phyloP scores from a whole-genome alignment of 2,329 filamentous ascomycete species.

The Botrytis galanthina region DNA sequence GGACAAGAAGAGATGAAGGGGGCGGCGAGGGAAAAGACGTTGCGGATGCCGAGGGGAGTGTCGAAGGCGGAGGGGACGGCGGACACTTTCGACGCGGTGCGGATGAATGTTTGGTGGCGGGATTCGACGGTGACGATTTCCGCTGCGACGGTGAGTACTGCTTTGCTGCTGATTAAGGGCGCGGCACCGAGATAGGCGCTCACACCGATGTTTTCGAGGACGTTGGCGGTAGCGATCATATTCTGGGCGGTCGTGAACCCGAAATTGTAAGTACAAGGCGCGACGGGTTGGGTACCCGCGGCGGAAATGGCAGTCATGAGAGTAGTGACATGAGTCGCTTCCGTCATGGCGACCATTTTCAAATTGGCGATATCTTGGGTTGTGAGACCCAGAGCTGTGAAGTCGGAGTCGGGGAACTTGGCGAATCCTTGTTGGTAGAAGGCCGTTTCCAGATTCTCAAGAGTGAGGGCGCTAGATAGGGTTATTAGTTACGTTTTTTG shows the following conservation, averaged over 20 bases:
- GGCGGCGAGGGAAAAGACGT: constrained; percentile 71
- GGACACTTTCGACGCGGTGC: constrained; percentile 54
- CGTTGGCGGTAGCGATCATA: constrained; percentile 67
- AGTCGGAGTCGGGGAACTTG: constrained; percentile 63
- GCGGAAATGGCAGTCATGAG: constrained; percentile 60
- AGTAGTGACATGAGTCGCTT: constrained; percentile 59
- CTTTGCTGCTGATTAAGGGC: constrained; percentile 57
- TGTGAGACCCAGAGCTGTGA: constrained; percentile 59
- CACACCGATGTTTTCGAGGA: constrained; percentile 71
- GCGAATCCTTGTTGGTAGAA: constrained; percentile 72
- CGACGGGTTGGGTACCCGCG: constrained; percentile 62
- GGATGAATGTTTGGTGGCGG: constrained; percentile 71
- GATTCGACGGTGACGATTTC: constrained; percentile 72
- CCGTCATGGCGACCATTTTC: constrained; percentile 59
- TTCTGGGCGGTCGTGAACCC: constrained; percentile 60
- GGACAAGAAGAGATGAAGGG: constrained; percentile 72
- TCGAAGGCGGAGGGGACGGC: constrained; percentile 70
- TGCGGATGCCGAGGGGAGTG: constrained; percentile 63
- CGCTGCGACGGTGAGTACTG: constrained; percentile 63
- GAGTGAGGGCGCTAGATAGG: constrained; percentile 60
- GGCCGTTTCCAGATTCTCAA: constrained; percentile 70
- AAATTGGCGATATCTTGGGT: constrained; percentile 57
- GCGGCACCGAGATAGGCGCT: constrained; percentile 72
- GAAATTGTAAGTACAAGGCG: constrained; percentile 72
- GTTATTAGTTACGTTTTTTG: neutral